Conservation (phyloP, 805 yeast species). For the Komagataella phaffii region DNA sequence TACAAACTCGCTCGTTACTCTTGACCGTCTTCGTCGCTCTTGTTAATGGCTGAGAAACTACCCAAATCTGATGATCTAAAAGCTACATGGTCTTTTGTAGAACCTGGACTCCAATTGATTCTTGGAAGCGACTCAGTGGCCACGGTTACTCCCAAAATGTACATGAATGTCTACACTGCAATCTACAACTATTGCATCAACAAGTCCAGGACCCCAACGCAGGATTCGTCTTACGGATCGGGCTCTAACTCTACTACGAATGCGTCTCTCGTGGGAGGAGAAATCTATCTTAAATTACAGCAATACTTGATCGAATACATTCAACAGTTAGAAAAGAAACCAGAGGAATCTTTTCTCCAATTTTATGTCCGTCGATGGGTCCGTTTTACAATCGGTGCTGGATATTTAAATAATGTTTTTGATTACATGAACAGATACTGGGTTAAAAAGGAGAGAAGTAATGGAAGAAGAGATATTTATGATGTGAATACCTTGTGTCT, state of each 20-base stretch:
- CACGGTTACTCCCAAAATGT: constrained; percentile 57
- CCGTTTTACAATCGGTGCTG: constrained; percentile 83
- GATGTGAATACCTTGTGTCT: constrained; percentile 86
- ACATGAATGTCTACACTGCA: constrained; percentile 85
- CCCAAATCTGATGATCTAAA: constrained; percentile 50
- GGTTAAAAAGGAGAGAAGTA: constrained; percentile 93
- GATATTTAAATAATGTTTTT: constrained; percentile 81
- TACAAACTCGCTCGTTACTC: neutral
- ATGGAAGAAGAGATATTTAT: constrained; percentile 78
- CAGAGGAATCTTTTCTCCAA: constrained; percentile 57
- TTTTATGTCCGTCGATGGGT: constrained; percentile 85
- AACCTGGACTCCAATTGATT: constrained; percentile 61
- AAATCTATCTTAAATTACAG: constrained; percentile 63
- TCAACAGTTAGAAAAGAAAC: constrained; percentile 29
- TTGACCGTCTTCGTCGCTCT: neutral
- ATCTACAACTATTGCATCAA: constrained; percentile 88
- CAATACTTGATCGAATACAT: constrained; percentile 53
- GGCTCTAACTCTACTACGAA: constrained; percentile 13
- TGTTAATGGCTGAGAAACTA: constrained; percentile 9
- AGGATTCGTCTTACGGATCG: constrained; percentile 9
- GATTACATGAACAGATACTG: constrained; percentile 95
- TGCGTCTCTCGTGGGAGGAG: constrained; percentile 56
- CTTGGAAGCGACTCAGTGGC: constrained; percentile 53
- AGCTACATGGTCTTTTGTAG: constrained; percentile 68
- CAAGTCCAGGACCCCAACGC: constrained; percentile 42